Conservation (phyloP, 2,329 filamentous ascomycete species). For the Xenoacremonium recifei region DNA sequence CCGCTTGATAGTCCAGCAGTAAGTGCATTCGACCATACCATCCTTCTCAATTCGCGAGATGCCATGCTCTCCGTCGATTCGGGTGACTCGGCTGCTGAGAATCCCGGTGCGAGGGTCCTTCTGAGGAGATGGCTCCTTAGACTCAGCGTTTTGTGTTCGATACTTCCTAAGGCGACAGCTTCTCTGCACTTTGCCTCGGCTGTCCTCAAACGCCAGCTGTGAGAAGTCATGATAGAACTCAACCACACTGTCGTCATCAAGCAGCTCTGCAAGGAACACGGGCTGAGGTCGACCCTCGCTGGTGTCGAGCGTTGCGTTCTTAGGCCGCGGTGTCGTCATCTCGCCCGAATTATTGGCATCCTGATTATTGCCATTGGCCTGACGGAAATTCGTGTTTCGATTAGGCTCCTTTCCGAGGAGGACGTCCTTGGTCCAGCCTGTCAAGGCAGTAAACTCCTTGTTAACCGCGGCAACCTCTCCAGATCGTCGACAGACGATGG, state of each 20-base stretch:
- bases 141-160: slow-evolving; percentile 63
- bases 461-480: slow-evolving; percentile 94
- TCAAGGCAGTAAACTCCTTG: slow-evolving; percentile 94
- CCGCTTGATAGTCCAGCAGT: slow-evolving; percentile 95
- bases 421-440: slow-evolving; percentile 90
- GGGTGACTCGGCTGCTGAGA: slow-evolving; percentile 58
- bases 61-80: slow-evolving; percentile 70
- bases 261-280: slow-evolving; percentile 86
- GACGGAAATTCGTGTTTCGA: slow-evolving; percentile 71
- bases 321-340: slow-evolving; percentile 51
- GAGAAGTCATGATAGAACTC: slow-evolving; percentile 97
- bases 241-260: slow-evolving; percentile 90
- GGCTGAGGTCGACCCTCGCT: slow-evolving; percentile 62
- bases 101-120: slow-evolving; percentile 45
- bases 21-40: slow-evolving; percentile 90
- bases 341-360: slow-evolving; percentile 37
- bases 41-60: slow-evolving; percentile 82
- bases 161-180: slow-evolving; percentile 90
- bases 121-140: slow-evolving; percentile 40
- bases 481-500: slow-evolving; percentile 85
- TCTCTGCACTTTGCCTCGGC: slow-evolving; percentile 78
- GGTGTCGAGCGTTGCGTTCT: slow-evolving; percentile 41
- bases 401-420: slow-evolving; percentile 86
- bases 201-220: slow-evolving; percentile 87
- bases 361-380: slow-evolving; percentile 37